Evolutionary conservation across 148 eudicot genomes (phyloP), one percentile per base, ranked within the genome.

Genomic region (Vaccinium corymbosum): DNA sequence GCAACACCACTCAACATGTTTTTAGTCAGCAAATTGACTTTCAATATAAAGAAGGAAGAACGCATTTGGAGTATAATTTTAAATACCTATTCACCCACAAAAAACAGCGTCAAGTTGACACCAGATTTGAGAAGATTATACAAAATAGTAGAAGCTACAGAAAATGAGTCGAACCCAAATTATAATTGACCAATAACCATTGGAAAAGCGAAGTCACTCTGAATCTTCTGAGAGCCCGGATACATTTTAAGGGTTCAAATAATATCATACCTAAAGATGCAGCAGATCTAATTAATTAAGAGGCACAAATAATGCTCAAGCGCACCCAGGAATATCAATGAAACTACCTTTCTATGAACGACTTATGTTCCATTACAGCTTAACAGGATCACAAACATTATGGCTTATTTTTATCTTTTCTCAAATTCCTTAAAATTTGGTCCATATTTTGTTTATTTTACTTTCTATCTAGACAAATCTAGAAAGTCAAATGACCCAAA

Each of bases 1-100:
- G 91, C 85, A 87, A 77, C 55, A 55, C 73, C 32, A 25, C 20
- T 57, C 86, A 78, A 72, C 19, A 64, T 76, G 66, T 22, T 52
- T 59, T 17, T n/a, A 61, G 38, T 62, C 81, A 22, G 46, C n/a
- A 75, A 77, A 11, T 1, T 61, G 66, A 20, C 25, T 20, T 20
- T 20, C 11, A 1, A 61, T 61, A 61, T 59, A 62, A 62, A 62
- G 11, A 20, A 61, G 27, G 70, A 62, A 62, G 70, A 62, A 62
- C 70, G 70, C 70, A 27, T n/a, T 62, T 22, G 6, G 46, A 42
- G 46, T 42, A 57, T 61, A 6, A 61, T 20, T 56, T 56, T 56
- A 16, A 17, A 19, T 1, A 61, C 20, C 25, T 7, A 61, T 61
- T 61, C 25, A 61, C 66, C 66, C 22, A 61, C 12, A 19, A 19